Percentiles rank a stretch among this genome's conserved stretches.
These are phyloP conservation scores for Sclerotiophoma versabilis DNA, from an alignment of 2,329 filamentous ascomycete genomes.

Conservation along the genomic window DNA sequence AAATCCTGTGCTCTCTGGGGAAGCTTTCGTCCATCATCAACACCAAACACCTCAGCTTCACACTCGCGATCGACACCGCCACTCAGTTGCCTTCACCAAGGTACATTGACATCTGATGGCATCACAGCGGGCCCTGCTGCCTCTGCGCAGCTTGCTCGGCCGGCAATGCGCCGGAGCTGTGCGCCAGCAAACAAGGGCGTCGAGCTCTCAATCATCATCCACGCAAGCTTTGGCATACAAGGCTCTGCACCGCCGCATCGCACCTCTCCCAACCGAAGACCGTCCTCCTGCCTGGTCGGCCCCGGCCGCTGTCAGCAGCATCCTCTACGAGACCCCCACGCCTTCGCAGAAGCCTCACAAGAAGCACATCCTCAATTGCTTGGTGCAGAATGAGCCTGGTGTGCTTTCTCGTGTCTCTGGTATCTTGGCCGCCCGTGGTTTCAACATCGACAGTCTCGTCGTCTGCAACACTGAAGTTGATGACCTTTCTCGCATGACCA, in stretches of 20 bases:
- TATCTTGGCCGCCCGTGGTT: slow-evolving; percentile 92
- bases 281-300: slow-evolving; percentile 83
- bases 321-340: slow-evolving; percentile 96
- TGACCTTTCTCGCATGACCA: slow-evolving; percentile 97
- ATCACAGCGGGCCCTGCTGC: slow-evolving; percentile 51
- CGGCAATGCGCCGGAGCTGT: slow-evolving; percentile 35
- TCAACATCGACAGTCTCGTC: slow-evolving; percentile 98
- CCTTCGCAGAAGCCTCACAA: slow-evolving; percentile 85
- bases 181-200: slow-evolving; percentile 45
- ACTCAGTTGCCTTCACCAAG: slow-evolving; percentile 30
- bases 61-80: slow-evolving; percentile 1
- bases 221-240: slow-evolving; percentile 98
- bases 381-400: slow-evolving; percentile 98
- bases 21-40: slow-evolving; percentile 6
- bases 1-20: slow-evolving; percentile 16
- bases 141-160: slow-evolving; percentile 44
- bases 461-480: slow-evolving; percentile 98
- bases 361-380: slow-evolving; percentile 95
- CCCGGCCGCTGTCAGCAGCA: slow-evolving; percentile 94
- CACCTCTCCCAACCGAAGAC: slow-evolving; percentile 79
- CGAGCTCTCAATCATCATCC: slow-evolving; percentile 64
- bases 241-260: slow-evolving; percentile 88
- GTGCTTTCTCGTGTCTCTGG: slow-evolving; percentile 96
- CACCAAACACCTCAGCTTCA: neutral
- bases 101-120: slow-evolving; percentile 47